Evolutionary conservation across 2,329 filamentous ascomycete genomes (phyloP), one percentile per base, ranked within the genome.

Genomic region (Pezizomycotina sp.): DNA sequence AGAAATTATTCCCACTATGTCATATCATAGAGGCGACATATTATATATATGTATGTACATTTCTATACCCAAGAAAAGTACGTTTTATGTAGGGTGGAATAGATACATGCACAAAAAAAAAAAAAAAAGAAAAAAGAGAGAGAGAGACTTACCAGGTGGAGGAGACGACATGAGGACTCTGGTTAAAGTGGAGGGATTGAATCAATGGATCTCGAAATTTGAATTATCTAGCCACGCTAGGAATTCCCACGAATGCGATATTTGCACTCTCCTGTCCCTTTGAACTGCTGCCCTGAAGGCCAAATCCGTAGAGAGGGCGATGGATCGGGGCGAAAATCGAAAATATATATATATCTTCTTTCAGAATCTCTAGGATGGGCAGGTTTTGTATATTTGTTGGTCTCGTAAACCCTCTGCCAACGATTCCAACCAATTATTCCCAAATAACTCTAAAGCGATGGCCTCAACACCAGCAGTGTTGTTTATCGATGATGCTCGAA

Each of bases 121-220:
- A 9, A 30, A 6, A 30, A 7, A 30, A 30, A 30, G 27, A 16
- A 30, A 30, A 30, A 28, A 12, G n/a, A 28, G n/a, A 28, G 5
- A 15, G 26, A 28, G 16, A 28, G 7, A 15, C 25, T 12, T 4
- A 14, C 4, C 25, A n/a, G 15, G 15, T 4, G 25, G 15, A 14
- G 15, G 15, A 12, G 12, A 27, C 25, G 25, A 27, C 15, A n/a
- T 12, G 8, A 27, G 25, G 12, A 27, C 15, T 6, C n/a, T 27
- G 8, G 25, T 4, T 27, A 27, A 27, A 14, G 15, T 14, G 20
- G 20, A 29, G 9, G 27, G 13, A 29, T 7, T 7, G n/a, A 13
- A 29, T 4, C 7, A 29, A 4, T 5, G 20, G 27, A 29, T 16
- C 10, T 14, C 16, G 20, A 15, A 18, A 18, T n/a, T 16, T 12